phyloP scores from a whole-genome alignment of 2,329 filamentous ascomycete genomes.

The Escovopsis sp. region DNA sequence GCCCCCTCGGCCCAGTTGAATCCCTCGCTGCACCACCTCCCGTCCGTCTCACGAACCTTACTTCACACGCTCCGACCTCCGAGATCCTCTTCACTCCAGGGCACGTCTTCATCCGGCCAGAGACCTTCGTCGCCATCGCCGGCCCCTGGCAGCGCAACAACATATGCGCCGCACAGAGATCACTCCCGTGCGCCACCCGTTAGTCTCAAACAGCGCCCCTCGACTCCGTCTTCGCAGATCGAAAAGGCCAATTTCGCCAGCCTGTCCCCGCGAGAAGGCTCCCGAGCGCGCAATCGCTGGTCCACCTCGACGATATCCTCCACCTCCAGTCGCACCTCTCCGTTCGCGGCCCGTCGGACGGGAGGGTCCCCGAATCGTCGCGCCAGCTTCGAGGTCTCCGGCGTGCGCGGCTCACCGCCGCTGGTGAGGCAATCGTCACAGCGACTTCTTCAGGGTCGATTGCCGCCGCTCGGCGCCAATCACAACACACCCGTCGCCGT shows the following conservation, averaged over 20 bases:
- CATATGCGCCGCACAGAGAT: slow-evolving; percentile 2
- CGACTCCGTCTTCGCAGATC: slow-evolving; percentile 7
- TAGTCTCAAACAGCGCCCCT: slow-evolving; percentile 6
- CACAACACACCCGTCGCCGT: slow-evolving; percentile 1
- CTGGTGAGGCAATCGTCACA: slow-evolving; percentile 17
- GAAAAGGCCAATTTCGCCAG: slow-evolving; percentile 9
- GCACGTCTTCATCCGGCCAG: slow-evolving; percentile 4
- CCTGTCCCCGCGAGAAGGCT: slow-evolving; percentile 23
- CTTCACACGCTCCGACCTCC: slow-evolving; percentile 21
- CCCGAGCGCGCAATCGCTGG: slow-evolving; percentile 37
- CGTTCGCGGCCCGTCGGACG: slow-evolving; percentile 16
- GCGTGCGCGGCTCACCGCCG: slow-evolving; percentile 17
- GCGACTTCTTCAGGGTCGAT: slow-evolving; percentile 24
- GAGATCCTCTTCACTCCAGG: slow-evolving; percentile 26
- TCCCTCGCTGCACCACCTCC: slow-evolving; percentile 8
- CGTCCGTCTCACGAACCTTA: slow-evolving; percentile 14
- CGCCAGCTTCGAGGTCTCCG: slow-evolving; percentile 29
- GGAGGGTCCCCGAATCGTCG: slow-evolving; percentile 21
- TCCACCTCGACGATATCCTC: slow-evolving; percentile 29
- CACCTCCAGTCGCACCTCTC: slow-evolving; percentile 31
- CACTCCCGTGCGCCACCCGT: slow-evolving; percentile 3
- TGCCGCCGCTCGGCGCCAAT: slow-evolving; percentile 9
- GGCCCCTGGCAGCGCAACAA: slow-evolving; percentile 2
- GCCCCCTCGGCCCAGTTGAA: slow-evolving; percentile 1
- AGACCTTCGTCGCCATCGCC: slow-evolving; percentile 8